Conservation (phyloP, 768 basidiomycete species). For the Megacollybia marginata region DNA sequence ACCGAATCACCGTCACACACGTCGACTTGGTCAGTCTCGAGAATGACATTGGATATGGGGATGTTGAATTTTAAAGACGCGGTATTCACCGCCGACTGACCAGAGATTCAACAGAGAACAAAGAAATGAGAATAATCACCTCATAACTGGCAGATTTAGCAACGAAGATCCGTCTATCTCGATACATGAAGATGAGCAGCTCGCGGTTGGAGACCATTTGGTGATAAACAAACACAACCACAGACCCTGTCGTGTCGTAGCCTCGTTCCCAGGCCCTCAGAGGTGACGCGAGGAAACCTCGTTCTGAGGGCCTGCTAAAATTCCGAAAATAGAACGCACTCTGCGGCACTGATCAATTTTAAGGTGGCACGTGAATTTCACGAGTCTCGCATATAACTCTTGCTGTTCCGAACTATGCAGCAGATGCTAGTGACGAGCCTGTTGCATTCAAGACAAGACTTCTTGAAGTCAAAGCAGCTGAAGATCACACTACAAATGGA, state of each 20-base stretch:
- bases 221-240: too few species aligned
- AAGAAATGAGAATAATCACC: neutral
- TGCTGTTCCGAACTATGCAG: constrained; percentile 1
- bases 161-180: neutral
- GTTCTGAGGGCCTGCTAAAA: too few species aligned
- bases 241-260: too few species aligned
- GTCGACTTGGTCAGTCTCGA: neutral
- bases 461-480: constrained; percentile 6
- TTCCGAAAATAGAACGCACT: too few species aligned
- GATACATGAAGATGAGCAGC: neutral
- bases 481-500: constrained; percentile 15
- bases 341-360: too few species aligned
- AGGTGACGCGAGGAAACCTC: too few species aligned
- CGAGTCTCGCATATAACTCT: constrained; percentile 8
- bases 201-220: too few species aligned
- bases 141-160: neutral
- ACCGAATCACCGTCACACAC: neutral
- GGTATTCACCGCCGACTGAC: neutral
- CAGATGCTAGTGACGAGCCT: neutral
- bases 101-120: neutral
- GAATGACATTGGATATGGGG: neutral
- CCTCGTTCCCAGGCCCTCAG: too few species aligned
- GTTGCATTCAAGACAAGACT: neutral
- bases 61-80: neutral
- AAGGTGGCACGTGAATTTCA: too few species aligned